phyloP scores from a whole-genome alignment of 352 stramenopile genomes.

The Globisporangium barbulae region DNA sequence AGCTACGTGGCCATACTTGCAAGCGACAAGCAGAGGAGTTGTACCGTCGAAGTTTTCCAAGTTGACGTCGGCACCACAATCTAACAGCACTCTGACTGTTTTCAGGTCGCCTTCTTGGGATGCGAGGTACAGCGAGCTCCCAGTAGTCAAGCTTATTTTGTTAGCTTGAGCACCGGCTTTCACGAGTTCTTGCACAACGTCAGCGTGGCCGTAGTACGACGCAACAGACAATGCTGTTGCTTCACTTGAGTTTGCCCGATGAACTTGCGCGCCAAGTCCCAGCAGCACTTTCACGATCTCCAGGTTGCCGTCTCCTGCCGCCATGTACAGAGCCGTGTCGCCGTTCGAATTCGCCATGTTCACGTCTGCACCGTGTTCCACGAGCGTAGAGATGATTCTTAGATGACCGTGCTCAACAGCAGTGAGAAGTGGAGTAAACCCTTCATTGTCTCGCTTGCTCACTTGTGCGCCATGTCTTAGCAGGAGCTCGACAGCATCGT shows the following conservation, averaged over 20 bases:
- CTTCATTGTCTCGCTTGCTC: not conserved
- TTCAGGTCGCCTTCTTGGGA: not conserved
- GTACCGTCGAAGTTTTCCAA: not conserved
- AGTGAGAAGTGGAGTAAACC: not conserved
- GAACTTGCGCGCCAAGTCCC: not conserved
- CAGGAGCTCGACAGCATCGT: not conserved
- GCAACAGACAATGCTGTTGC: not conserved
- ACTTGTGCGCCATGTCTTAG: not conserved
- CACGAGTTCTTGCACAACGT: constrained; percentile 3
- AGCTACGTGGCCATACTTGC: not conserved
- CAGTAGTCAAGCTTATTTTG: not conserved
- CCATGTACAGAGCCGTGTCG: not conserved
- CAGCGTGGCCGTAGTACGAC: not conserved
- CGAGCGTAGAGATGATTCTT: not conserved
- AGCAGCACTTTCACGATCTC: not conserved
- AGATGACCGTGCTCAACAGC: not conserved
- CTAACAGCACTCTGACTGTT: constrained; percentile 3
- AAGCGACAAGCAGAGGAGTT: constrained; percentile 4
- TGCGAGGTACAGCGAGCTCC: not conserved
- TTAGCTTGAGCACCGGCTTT: not conserved
- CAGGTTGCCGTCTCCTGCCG: not conserved
- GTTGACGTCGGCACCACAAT: not conserved
- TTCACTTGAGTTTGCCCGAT: not conserved
- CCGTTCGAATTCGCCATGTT: not conserved
- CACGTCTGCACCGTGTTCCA: not conserved